Evolutionary conservation across 73 alveolate genomes (phyloP).

Genomic region (Paraurostyla sp.): DNA sequence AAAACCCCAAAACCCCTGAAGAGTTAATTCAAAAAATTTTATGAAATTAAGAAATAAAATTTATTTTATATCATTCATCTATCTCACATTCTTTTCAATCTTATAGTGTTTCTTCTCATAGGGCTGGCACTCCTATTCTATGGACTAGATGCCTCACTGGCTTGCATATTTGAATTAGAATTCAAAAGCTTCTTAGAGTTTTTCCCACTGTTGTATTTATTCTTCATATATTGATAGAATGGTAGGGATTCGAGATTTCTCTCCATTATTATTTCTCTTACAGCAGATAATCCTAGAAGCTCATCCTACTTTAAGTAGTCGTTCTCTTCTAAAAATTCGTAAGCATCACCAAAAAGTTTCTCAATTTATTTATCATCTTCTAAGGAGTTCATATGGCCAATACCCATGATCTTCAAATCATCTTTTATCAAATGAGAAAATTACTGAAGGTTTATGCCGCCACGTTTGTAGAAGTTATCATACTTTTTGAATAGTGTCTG

Average conservation of each 20-base stretch:
- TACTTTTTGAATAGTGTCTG: not conserved
- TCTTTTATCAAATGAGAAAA: slow-evolving; percentile 1
- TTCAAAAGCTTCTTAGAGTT: not conserved
- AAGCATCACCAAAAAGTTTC: slow-evolving; percentile 2
- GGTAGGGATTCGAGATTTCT: slow-evolving; percentile 33
- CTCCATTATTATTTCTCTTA: slow-evolving; percentile 4
- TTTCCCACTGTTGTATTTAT: not conserved
- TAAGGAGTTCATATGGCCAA: not conserved
- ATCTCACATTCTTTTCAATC: not conserved
- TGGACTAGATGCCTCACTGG: not conserved
- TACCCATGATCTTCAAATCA: not conserved
- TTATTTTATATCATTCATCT: too few relatives aligned
- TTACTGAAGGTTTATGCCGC: not conserved
- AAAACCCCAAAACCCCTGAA: too few relatives aligned
- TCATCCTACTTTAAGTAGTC: not conserved
- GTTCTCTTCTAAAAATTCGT: slow-evolving; percentile 25
- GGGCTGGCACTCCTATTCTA: slow-evolving; percentile 10
- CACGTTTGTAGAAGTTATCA: slow-evolving; percentile 16
- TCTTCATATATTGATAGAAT: not conserved
- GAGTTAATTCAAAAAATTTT: too few relatives aligned
- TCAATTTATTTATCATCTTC: not conserved
- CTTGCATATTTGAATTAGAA: not conserved
- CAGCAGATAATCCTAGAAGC: not conserved
- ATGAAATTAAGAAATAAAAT: too few relatives aligned
- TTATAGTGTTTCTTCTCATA: not conserved